Conservation (phyloP, 441 rosid species). For the Brassica balearica region DNA sequence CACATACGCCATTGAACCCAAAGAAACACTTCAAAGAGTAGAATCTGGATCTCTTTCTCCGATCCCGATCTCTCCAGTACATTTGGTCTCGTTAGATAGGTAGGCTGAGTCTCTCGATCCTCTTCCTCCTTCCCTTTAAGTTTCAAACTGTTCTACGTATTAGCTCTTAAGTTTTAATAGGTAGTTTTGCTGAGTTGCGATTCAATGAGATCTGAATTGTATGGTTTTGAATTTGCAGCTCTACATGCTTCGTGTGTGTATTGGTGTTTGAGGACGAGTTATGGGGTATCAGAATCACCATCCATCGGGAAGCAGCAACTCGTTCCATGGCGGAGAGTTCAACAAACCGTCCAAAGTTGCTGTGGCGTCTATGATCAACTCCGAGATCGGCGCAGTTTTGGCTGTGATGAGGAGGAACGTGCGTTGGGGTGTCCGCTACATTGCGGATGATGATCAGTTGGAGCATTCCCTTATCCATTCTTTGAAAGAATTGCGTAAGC, state of each 20-base stretch:
- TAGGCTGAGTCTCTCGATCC: slow-evolving; percentile 20
- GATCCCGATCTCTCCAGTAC: slow-evolving; percentile 41
- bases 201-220: background rate
- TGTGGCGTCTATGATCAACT: slow-evolving; percentile 78
- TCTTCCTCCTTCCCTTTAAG: slow-evolving; percentile 2
- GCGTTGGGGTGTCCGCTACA: slow-evolving; percentile 89
- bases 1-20: background rate
- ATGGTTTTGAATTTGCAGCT: too few relatives aligned
- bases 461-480: slow-evolving; percentile 95
- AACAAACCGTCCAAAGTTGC: slow-evolving; percentile 63
- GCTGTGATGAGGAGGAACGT: slow-evolving; percentile 97
- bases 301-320: slow-evolving; percentile 56
- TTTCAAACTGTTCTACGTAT: slow-evolving; percentile 8
- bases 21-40: slow-evolving; percentile 6
- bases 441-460: slow-evolving; percentile 85
- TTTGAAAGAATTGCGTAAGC: slow-evolving; percentile 82
- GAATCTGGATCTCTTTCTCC: slow-evolving; percentile 34
- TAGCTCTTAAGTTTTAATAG: slow-evolving; percentile 19
- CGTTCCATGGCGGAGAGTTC: slow-evolving; percentile 63
- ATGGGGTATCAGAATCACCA: slow-evolving; percentile 72
- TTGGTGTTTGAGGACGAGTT: slow-evolving; percentile 29
- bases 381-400: slow-evolving; percentile 92
- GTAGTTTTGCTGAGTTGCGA: slow-evolving; percentile 3
- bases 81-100: background rate
- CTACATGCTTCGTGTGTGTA: too few relatives aligned